Percentiles rank a stretch among this genome's conserved stretches.
These are phyloP conservation scores for Lithospermum erythrorhizon DNA, from an alignment of 257 asterid genomes.

Conservation along the genomic window DNA sequence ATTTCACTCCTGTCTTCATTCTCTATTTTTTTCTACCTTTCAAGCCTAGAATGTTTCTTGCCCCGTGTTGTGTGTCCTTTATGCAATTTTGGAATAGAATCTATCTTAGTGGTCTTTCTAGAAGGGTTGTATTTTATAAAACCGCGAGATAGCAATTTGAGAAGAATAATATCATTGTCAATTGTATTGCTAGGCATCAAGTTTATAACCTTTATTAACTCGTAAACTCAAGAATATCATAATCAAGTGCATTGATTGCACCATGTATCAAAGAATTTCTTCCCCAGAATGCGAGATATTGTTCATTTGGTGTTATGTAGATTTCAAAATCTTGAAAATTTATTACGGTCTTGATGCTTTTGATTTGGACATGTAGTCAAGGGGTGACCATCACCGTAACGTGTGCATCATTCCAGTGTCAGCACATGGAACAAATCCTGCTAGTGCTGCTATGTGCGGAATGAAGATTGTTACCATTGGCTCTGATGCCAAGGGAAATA, in stretches of 20 bases:
- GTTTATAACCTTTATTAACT: background rate
- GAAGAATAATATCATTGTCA: background rate
- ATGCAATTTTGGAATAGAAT: too few species aligned
- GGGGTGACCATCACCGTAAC: slow-evolving; percentile 93
- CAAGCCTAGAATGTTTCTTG: background rate
- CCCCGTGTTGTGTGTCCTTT: background rate
- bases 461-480: slow-evolving; percentile 98
- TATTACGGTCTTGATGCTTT: background rate
- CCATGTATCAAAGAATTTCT: too few species aligned
- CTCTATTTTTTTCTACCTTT: background rate
- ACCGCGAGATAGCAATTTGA: background rate
- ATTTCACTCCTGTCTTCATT: slow-evolving; percentile 2
- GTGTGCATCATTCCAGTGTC: slow-evolving; percentile 98
- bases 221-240: background rate
- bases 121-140: too few species aligned
- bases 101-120: too few species aligned
- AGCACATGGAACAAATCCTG: slow-evolving; percentile 99
- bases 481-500: slow-evolving; percentile 95
- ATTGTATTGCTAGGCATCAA: background rate
- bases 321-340: background rate
- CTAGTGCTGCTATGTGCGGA: slow-evolving; percentile 99
- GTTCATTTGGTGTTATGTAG: background rate
- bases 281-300: too few species aligned
- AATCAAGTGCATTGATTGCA: too few species aligned
- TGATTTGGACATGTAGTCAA: slow-evolving; percentile 42